A percentile compares a stretch with the other conserved stretches of the same genome.
Conservation (phyloP, 2,329 filamentous ascomycete species). For the Calonectria naviculata region DNA sequence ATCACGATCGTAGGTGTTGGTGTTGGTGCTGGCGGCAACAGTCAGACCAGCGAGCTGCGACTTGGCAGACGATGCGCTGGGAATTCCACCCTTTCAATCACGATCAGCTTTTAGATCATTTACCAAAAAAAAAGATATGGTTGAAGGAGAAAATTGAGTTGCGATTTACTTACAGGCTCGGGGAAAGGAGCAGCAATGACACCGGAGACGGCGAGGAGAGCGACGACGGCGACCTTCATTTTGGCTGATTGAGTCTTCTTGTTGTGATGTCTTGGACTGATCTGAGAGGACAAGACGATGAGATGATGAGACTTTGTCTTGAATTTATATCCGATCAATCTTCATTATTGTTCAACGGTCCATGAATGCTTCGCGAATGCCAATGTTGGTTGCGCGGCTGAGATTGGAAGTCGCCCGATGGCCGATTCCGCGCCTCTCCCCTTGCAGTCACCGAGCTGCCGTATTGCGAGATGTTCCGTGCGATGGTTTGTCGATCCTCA, state of each 20-base stretch:
- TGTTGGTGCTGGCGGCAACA: constrained; percentile 65
- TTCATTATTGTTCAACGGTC: background rate
- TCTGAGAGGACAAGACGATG: background rate
- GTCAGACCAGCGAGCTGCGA: constrained; percentile 68
- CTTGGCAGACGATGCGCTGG: constrained; percentile 66
- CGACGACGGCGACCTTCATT: constrained; percentile 46
- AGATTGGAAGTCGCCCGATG: constrained; percentile 4
- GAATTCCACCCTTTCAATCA: constrained; percentile 65
- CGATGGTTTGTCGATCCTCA: constrained; percentile 11
- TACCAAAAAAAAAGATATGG: too few species aligned
- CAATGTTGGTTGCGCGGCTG: background rate
- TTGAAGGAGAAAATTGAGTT: background rate
- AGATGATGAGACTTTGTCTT: background rate
- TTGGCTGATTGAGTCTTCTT: constrained; percentile 16
- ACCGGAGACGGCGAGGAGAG: constrained; percentile 38
- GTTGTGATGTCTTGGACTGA: background rate
- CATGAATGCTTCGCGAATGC: background rate
- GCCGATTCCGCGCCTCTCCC: constrained; percentile 8
- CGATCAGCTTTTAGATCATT: background rate
- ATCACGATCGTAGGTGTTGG: constrained; percentile 70
- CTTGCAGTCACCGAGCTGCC: constrained; percentile 21
- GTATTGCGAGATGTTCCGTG: constrained; percentile 11
- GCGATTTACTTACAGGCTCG: constrained; percentile 37
- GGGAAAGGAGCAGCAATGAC: constrained; percentile 44
- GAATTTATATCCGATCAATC: background rate